These are phyloP conservation scores for Jimgerdemannia lactiflua DNA, from an alignment of 192 early-diverging fungal genomes.

Conservation along the genomic window DNA sequence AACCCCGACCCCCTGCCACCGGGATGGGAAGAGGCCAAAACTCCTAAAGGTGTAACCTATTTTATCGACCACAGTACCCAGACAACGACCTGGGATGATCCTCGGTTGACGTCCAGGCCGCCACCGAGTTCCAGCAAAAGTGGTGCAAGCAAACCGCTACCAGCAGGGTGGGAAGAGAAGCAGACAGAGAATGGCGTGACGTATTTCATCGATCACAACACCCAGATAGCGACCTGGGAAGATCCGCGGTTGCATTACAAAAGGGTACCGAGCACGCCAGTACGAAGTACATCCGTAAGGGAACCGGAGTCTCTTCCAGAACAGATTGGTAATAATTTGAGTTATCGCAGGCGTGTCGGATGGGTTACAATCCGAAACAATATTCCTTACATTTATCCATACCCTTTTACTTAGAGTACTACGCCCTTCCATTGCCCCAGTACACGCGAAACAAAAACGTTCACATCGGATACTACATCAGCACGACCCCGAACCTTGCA, in stretches of 20 bases:
- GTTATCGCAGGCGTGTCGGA: not conserved
- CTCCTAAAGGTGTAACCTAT: constrained; percentile 90
- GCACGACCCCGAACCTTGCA: not conserved
- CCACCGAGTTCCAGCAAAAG: not conserved
- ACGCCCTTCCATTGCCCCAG: not conserved
- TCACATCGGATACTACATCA: not conserved
- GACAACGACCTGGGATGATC: constrained; percentile 96
- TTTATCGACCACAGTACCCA: constrained; percentile 99
- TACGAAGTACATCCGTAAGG: not conserved
- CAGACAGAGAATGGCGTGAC: constrained; percentile 90
- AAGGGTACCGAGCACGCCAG: not conserved
- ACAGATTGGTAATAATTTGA: not conserved
- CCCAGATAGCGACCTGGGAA: constrained; percentile 98
- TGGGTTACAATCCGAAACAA: too few relatives aligned
- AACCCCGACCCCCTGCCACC: too few relatives aligned
- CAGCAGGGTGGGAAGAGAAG: too few relatives aligned
- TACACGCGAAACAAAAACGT: not conserved
- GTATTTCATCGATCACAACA: constrained; percentile 99
- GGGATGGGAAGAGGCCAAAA: constrained; percentile 37
- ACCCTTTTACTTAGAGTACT: not conserved
- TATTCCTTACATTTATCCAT: too few relatives aligned
- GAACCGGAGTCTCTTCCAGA: not conserved
- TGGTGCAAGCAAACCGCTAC: too few relatives aligned
- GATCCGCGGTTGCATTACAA: constrained; percentile 18
- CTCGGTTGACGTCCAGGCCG: not conserved